These are phyloP conservation scores for Scedosporium minutisporum DNA, from an alignment of 2,329 filamentous ascomycete species.

Conservation along the genomic window DNA sequence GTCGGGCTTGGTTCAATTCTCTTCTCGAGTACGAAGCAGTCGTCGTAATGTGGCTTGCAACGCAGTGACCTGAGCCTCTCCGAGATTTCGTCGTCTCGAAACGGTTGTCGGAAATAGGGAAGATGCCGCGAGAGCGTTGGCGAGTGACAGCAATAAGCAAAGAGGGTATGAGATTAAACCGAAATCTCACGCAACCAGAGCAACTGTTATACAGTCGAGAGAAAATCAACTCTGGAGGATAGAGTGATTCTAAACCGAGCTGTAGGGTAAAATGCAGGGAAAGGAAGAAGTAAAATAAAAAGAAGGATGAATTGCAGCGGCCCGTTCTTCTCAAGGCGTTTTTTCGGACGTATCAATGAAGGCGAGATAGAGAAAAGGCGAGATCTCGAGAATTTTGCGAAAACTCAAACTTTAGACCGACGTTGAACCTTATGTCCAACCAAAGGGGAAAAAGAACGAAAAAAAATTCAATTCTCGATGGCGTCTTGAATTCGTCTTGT, in stretches of 20 bases:
- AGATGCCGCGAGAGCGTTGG: not conserved
- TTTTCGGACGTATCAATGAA: not conserved
- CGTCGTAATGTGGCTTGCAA: slow-evolving; percentile 1
- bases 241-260: no score
- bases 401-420: not conserved
- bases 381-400: not conserved
- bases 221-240: not conserved
- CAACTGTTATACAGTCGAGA: not conserved
- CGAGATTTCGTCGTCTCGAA: not conserved
- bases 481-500: not conserved
- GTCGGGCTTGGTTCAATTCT: not conserved
- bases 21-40: not conserved
- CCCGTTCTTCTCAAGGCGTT: not conserved
- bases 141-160: not conserved
- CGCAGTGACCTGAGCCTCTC: not conserved
- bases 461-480: not conserved
- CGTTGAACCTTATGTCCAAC: not conserved
- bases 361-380: not conserved
- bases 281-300: no score
- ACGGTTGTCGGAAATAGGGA: not conserved
- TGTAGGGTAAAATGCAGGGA: no score
- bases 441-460: not conserved
- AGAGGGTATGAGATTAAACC: not conserved
- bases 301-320: no score
- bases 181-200: not conserved